Evolutionary conservation across 208 protist species (phyloP), one percentile per base, ranked within the genome.

Genomic region (Zelonia costaricensis): DNA sequence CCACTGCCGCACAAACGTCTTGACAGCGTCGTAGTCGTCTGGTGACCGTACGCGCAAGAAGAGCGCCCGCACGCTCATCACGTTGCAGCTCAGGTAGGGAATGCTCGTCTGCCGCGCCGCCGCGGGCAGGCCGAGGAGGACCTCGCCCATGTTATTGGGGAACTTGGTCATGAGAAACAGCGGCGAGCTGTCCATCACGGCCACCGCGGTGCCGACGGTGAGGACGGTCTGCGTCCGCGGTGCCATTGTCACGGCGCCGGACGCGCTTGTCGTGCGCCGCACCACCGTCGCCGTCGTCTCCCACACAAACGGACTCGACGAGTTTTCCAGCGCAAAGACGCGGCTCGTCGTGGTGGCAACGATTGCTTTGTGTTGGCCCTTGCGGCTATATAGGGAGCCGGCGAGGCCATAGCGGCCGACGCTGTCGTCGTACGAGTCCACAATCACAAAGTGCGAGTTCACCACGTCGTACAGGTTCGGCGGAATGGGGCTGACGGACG

Each of bases 401-500:
- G 40, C 36, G 40, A 88, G 56, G 1, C 51, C 51, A 48, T 80
- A 80, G 46, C 46, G 58, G 27, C 65, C 65, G 10, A 69, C 61
- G 45, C 22, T 27, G 5, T 40, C 38, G 18, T 52, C 45, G 49
- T 68, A 45, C 33, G 33, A 52, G 36, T 70, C 54, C 25, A 90
- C 70, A n/a, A 42, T 33, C 5, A 88, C 40, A 71, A 77, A 84
- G 1, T 48, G 43, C 0, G 52, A 53, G 31, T 70, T 13, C 7
- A 78, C 28, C 20, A 86, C 80, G 25, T 88, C 75, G 52, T 63
- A 88, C 48, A 76, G 84, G 56, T 80, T 80, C 0, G 81, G 78
- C 25, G 81, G 60, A 13, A 91, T 53, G 3, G 69, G 57, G 38
- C 25, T 31, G n/a, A 88, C 0, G 53, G 18, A 35, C 3, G 36